Percentiles rank a stretch among this genome's conserved stretches.
These are phyloP conservation scores for Termitomyces sp. DNA, from an alignment of 768 basidiomycete species.

Conservation along the genomic window DNA sequence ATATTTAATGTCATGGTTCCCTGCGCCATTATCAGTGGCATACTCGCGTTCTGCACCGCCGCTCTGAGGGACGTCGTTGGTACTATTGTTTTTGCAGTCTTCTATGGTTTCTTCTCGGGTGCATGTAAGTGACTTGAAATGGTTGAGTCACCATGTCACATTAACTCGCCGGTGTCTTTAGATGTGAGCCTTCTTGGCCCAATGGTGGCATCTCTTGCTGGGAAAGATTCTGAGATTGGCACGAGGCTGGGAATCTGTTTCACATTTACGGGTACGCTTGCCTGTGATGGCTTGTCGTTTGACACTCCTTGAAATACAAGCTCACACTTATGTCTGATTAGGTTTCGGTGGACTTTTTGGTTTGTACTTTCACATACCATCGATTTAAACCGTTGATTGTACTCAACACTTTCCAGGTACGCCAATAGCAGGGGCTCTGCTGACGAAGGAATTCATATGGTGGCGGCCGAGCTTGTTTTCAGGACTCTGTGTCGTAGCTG, in stretches of 20 bases:
- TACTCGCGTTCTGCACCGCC: slow-evolving; percentile 32
- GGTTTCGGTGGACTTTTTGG: slow-evolving; percentile 38
- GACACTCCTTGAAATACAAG: neutral
- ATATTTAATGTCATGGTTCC: slow-evolving; percentile 27
- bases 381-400: neutral
- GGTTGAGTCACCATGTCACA: neutral
- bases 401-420: slow-evolving; percentile 30
- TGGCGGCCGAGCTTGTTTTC: slow-evolving; percentile 54
- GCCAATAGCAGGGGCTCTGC: slow-evolving; percentile 53
- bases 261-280: slow-evolving; percentile 16
- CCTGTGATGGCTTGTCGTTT: neutral
- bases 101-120: slow-evolving; percentile 41
- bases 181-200: slow-evolving; percentile 40
- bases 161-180: slow-evolving; percentile 3
- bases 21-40: slow-evolving; percentile 18
- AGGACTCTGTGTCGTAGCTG: slow-evolving; percentile 32
- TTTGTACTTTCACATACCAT: slow-evolving; percentile 7
- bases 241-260: slow-evolving; percentile 48
- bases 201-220: slow-evolving; percentile 37
- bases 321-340: slow-evolving; percentile 10
- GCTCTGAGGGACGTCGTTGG: slow-evolving; percentile 22
- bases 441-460: slow-evolving; percentile 49
- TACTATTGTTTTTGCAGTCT: slow-evolving; percentile 26
- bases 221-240: slow-evolving; percentile 47
- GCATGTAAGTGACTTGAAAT: slow-evolving; percentile 22